Percentiles rank a stretch among this genome's conserved stretches.
These are phyloP conservation scores for Axilococcus clingmanii DNA, from an alignment of 139 green algal species.

Conservation along the genomic window DNA sequence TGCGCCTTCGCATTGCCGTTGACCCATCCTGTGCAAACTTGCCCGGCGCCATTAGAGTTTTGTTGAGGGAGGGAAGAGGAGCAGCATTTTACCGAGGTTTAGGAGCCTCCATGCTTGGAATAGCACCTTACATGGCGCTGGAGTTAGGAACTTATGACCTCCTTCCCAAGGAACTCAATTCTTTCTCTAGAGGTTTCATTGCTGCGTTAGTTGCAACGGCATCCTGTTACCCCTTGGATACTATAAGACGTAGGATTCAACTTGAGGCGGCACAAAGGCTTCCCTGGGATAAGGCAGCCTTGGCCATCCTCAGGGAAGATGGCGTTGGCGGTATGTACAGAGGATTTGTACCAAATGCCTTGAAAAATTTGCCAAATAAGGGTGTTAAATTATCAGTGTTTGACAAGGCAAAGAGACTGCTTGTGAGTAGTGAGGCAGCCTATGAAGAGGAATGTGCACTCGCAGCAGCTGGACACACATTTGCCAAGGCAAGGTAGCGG, in stretches of 20 bases:
- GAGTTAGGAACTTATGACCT: constrained; percentile 62
- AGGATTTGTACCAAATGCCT: constrained; percentile 66
- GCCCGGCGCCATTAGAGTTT: constrained; percentile 19
- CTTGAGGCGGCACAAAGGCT: neutral
- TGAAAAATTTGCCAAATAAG: constrained; percentile 85
- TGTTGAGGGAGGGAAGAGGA: constrained; percentile 48
- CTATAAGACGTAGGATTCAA: constrained; percentile 32
- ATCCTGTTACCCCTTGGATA: constrained; percentile 71
- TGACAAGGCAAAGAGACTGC: constrained; percentile 44
- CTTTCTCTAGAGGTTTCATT: constrained; percentile 53
- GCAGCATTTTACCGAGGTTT: constrained; percentile 60
- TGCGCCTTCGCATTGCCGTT: constrained; percentile 65
- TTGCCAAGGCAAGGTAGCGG: too few species aligned
- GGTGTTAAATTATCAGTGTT: constrained; percentile 52
- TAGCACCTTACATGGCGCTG: constrained; percentile 74
- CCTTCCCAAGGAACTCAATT: constrained; percentile 38
- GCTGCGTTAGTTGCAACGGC: constrained; percentile 59
- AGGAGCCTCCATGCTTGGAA: constrained; percentile 55
- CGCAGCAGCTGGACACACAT: neutral
- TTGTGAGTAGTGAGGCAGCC: too few species aligned
- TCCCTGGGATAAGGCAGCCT: neutral
- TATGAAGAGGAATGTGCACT: constrained; percentile 21
- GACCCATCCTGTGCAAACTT: constrained; percentile 53
- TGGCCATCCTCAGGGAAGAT: constrained; percentile 1
- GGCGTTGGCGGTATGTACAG: constrained; percentile 42